phyloP scores from a whole-genome alignment of 2,329 filamentous ascomycete species.

The Epichloe hybrida region DNA sequence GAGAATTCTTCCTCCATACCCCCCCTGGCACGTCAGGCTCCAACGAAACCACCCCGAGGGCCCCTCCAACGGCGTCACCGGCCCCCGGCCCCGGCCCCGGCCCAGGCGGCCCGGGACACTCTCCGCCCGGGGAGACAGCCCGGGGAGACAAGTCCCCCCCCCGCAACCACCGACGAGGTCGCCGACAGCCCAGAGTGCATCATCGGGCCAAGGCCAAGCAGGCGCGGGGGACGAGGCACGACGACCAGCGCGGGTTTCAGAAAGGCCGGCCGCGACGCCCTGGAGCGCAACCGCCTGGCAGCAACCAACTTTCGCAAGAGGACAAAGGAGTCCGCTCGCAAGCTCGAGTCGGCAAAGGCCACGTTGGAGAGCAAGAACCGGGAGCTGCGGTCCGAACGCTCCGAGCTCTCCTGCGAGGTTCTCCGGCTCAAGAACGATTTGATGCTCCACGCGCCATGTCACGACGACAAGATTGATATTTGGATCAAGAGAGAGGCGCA shows the following conservation, averaged over 20 bases:
- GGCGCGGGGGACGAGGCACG: background rate
- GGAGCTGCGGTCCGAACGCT: no score
- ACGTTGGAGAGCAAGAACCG: background rate
- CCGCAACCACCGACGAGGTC: background rate
- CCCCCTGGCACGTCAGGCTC: background rate
- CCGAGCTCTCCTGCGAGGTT: no score
- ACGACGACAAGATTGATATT: background rate
- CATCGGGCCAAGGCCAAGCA: background rate
- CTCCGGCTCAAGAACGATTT: no score
- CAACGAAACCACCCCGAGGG: background rate
- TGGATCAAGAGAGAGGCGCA: constrained; percentile 1
- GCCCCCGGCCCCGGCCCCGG: background rate
- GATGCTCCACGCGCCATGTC: no score
- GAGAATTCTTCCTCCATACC: background rate
- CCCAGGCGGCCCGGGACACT: background rate
- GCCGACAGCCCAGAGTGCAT: background rate
- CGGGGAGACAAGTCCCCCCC: background rate
- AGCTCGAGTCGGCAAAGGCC: background rate
- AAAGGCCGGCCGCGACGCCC: background rate
- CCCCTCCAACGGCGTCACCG: background rate
- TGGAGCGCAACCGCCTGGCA: constrained; percentile 3
- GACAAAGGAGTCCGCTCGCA: background rate
- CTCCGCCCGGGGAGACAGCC: background rate
- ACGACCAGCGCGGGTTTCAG: background rate
- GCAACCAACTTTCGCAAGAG: constrained; percentile 2